These are phyloP conservation scores for Globisporangium middletonii DNA, from an alignment of 352 stramenopile species.

Conservation along the genomic window DNA sequence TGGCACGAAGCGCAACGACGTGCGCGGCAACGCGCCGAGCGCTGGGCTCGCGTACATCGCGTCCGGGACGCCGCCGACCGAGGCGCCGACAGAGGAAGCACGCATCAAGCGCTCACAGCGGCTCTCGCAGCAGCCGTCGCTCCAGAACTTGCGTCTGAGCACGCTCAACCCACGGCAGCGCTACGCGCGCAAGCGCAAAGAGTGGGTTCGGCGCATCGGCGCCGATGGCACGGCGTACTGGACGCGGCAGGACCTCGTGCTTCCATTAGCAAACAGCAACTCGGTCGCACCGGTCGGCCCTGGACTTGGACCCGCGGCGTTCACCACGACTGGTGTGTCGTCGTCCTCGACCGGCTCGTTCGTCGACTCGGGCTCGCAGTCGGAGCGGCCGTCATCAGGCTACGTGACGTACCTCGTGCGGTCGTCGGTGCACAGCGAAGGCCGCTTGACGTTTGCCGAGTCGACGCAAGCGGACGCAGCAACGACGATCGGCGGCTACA, in stretches of 20 bases:
- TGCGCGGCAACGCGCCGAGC: constrained; percentile 7
- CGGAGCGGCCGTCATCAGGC: constrained; percentile 41
- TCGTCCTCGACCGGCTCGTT: not conserved
- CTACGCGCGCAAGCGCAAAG: constrained; percentile 72
- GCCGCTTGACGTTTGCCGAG: constrained; percentile 63
- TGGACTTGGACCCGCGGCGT: too few relatives aligned
- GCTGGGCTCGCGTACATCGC: too few relatives aligned
- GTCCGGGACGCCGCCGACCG: constrained; percentile 11
- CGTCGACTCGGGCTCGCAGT: not conserved
- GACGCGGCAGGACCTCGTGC: constrained; percentile 49
- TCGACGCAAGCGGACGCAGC: constrained; percentile 47
- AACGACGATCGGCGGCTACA: constrained; percentile 59
- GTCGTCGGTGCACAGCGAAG: constrained; percentile 52
- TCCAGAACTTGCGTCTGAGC: constrained; percentile 37
- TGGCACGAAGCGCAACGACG: constrained; percentile 56
- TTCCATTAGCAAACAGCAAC: constrained; percentile 16
- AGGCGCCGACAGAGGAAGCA: constrained; percentile 4
- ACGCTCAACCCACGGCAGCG: constrained; percentile 68
- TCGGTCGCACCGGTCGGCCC: not conserved
- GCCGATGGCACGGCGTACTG: constrained; percentile 67
- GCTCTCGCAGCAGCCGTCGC: constrained; percentile 18
- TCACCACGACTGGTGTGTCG: not conserved
- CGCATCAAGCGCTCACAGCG: constrained; percentile 18
- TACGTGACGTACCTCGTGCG: constrained; percentile 69
- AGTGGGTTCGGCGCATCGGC: constrained; percentile 67